A percentile compares a stretch with the other conserved stretches of the same genome.
Conservation (phyloP, 805 yeast species). For the Ogataea methylovora region DNA sequence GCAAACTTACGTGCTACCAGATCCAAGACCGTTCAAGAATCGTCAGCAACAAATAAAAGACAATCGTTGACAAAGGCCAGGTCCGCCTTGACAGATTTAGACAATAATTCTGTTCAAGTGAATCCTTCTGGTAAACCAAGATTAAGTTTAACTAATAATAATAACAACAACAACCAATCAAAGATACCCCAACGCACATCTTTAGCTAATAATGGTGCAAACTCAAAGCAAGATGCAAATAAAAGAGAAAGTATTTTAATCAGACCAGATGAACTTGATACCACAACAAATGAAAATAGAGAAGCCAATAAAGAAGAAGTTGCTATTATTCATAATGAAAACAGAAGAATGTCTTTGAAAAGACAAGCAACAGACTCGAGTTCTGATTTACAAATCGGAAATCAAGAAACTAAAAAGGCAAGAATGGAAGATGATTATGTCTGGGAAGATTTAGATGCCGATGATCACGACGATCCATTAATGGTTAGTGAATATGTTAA, state of each 20-base stretch:
- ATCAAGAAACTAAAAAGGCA: constrained; percentile 21
- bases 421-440: constrained; percentile 31
- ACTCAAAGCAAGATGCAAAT: neutral
- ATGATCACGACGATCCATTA: constrained; percentile 62
- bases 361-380: constrained; percentile 51
- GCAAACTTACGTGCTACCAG: neutral
- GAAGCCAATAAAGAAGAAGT: constrained; percentile 44
- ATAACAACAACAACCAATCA: constrained; percentile 3
- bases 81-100: constrained; percentile 21
- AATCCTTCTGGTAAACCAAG: constrained; percentile 12
- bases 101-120: constrained; percentile 5
- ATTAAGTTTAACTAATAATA: constrained; percentile 8
- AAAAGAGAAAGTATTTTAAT: neutral
- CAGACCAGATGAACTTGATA: constrained; percentile 17
- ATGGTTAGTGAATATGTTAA: constrained; percentile 92
- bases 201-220: neutral
- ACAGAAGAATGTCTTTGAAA: constrained; percentile 30
- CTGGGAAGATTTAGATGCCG: constrained; percentile 72
- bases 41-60: constrained; percentile 6
- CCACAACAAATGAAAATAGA: constrained; percentile 49
- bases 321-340: constrained; percentile 64
- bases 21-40: constrained; percentile 4
- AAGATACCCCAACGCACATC: neutral
- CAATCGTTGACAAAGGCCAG: constrained; percentile 15
- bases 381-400: constrained; percentile 26